Conservation (phyloP, 2,329 filamentous ascomycete species). For the Cladosporium sp. region DNA sequence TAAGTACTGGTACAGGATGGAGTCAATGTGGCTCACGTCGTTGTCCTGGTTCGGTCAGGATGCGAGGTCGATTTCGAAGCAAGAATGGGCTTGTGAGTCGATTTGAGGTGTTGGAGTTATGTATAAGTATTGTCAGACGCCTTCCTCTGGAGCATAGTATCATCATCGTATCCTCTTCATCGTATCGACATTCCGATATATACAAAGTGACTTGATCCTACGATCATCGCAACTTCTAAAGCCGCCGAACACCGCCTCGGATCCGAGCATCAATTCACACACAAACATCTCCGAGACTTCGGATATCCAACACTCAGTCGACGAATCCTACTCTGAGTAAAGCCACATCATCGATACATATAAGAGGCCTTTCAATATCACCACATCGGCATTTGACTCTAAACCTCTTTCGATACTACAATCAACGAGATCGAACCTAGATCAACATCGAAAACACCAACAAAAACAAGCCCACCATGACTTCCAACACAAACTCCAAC, state of each 20-base stretch:
- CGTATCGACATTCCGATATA: too few species aligned
- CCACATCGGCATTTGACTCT: too few species aligned
- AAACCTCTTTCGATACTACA: neutral
- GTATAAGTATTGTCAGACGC: neutral
- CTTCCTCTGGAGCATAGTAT: neutral
- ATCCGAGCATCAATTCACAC: neutral
- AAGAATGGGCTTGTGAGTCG: neutral
- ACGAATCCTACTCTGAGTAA: too few species aligned
- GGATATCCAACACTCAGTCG: neutral
- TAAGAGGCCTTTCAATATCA: too few species aligned
- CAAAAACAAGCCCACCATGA: constrained; percentile 1
- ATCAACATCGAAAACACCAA: neutral
- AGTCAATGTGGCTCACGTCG: neutral
- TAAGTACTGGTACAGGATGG: neutral
- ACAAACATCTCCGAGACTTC: neutral
- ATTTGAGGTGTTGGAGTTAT: too few species aligned
- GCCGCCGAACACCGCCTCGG: neutral
- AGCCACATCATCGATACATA: neutral
- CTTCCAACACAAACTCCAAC: neutral
- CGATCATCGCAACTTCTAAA: neutral
- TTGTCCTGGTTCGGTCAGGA: neutral
- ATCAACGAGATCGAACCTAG: neutral
- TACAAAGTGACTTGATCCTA: neutral
- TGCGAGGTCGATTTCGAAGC: neutral
- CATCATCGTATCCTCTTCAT: neutral